Percentiles rank a stretch among this genome's conserved stretches.
phyloP scores from a whole-genome alignment of 2,329 filamentous ascomycete genomes.

The Daldinia sp. region DNA sequence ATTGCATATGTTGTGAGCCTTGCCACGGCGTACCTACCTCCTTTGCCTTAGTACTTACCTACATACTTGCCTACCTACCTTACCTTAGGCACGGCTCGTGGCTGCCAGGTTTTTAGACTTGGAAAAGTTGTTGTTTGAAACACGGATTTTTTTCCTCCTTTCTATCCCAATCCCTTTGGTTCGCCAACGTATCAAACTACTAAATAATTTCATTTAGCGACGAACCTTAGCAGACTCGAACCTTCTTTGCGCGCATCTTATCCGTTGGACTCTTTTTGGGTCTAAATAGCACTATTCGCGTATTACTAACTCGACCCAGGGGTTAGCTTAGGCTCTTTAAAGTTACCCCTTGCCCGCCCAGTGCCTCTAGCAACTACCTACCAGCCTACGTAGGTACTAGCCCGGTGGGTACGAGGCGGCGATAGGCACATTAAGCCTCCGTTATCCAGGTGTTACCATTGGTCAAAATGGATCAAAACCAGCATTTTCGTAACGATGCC shows the following conservation, averaged over 20 bases:
- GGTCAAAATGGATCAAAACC: constrained; percentile 1
- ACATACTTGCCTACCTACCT: too few relatives aligned
- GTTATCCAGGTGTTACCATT: constrained; percentile 15
- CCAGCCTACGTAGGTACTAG: not conserved
- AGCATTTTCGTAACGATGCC: constrained; percentile 2
- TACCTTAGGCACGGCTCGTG: not conserved
- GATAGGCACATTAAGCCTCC: constrained; percentile 16
- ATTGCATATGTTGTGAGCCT: not conserved
- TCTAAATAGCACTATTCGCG: not conserved
- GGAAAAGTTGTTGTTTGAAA: not conserved
- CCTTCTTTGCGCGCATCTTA: not conserved
- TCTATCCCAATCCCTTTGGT: not conserved
- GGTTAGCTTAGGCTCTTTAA: not conserved
- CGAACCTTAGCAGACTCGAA: not conserved
- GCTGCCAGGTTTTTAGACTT: not conserved
- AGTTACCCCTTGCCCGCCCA: not conserved
- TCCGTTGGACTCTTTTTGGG: not conserved
- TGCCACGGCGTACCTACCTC: not conserved
- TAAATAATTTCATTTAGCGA: not conserved
- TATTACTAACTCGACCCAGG: not conserved
- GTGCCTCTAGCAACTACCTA: not conserved
- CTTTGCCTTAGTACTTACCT: too few relatives aligned
- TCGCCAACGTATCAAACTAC: not conserved
- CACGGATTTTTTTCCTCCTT: not conserved
- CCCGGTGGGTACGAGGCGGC: not conserved